Conservation (phyloP, 2,329 filamentous ascomycete genomes). For the Aspergillus sclerotialis region DNA sequence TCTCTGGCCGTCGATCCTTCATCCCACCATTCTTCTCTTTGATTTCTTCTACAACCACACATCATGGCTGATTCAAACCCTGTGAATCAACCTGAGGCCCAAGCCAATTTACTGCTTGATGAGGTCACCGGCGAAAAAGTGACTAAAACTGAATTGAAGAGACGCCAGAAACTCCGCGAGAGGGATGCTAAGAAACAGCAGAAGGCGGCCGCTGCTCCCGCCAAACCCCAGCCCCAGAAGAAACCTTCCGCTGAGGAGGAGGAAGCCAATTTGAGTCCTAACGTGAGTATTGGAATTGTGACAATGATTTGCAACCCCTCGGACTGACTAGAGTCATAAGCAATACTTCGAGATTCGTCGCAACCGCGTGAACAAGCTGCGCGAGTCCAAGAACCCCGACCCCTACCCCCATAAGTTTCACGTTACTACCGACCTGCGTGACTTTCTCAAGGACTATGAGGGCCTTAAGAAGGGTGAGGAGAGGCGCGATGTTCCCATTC, state of each 20-base stretch:
- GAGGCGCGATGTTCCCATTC: constrained; percentile 65
- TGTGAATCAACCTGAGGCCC: constrained; percentile 40
- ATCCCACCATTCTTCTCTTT: not conserved
- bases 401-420: constrained; percentile 95
- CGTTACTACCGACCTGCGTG: constrained; percentile 71
- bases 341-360: constrained; percentile 97
- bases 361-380: constrained; percentile 68
- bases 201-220: constrained; percentile 64
- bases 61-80: constrained; percentile 36
- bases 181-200: constrained; percentile 82
- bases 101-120: constrained; percentile 75
- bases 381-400: constrained; percentile 65
- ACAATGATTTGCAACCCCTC: not conserved
- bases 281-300: constrained; percentile 45
- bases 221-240: constrained; percentile 54
- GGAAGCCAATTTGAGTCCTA: constrained; percentile 66
- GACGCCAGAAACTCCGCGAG: constrained; percentile 84
- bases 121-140: constrained; percentile 84
- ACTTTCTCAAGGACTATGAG: constrained; percentile 72
- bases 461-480: constrained; percentile 79
- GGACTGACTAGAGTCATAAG: constrained; percentile 32
- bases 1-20: too few relatives aligned
- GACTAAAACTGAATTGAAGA: constrained; percentile 88
- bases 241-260: constrained; percentile 56
- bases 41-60: constrained; percentile 1